phyloP scores from a whole-genome alignment of 2,329 filamentous ascomycete species.

The Apiospora aurea region DNA sequence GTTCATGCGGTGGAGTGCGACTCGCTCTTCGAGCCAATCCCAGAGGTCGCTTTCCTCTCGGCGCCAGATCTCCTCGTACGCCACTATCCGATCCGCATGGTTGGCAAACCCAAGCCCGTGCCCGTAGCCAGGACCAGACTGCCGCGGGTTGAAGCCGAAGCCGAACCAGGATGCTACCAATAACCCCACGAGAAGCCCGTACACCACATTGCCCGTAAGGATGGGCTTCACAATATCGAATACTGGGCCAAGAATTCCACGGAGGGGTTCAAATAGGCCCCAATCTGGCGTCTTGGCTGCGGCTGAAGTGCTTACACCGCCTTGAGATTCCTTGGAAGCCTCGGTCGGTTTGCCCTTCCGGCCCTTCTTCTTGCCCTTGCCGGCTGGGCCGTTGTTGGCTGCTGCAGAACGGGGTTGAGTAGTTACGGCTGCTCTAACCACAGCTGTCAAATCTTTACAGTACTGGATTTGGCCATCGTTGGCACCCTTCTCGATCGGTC shows the following conservation, averaged over 20 bases:
- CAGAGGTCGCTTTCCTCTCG: constrained; percentile 87
- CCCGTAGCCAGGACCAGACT: constrained; percentile 46
- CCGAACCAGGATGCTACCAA: constrained; percentile 79
- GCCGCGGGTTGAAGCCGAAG: constrained; percentile 57
- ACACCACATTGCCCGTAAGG: constrained; percentile 78
- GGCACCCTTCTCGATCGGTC: constrained; percentile 93
- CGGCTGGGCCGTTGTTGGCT: constrained; percentile 51
- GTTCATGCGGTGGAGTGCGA: constrained; percentile 70
- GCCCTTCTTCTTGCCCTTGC: constrained; percentile 69
- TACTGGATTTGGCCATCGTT: constrained; percentile 88
- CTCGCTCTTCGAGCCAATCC: constrained; percentile 91
- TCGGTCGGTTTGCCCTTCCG: constrained; percentile 61
- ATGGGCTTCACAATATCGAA: constrained; percentile 74
- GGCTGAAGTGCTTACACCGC: constrained; percentile 49
- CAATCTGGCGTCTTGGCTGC: constrained; percentile 61
- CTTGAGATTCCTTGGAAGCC: constrained; percentile 49
- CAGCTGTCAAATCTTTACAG: constrained; percentile 78
- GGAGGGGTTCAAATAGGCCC: constrained; percentile 83
- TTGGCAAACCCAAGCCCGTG: constrained; percentile 49
- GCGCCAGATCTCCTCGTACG: constrained; percentile 93
- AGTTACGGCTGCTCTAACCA: constrained; percentile 76
- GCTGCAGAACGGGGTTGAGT: constrained; percentile 64
- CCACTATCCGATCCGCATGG: constrained; percentile 73
- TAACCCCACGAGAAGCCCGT: constrained; percentile 76
- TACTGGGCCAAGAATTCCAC: constrained; percentile 72